A percentile compares a stretch with the other conserved stretches of the same genome.
These are phyloP conservation scores for Beauveria medogensis DNA, from an alignment of 2,329 filamentous ascomycete genomes.

Conservation along the genomic window DNA sequence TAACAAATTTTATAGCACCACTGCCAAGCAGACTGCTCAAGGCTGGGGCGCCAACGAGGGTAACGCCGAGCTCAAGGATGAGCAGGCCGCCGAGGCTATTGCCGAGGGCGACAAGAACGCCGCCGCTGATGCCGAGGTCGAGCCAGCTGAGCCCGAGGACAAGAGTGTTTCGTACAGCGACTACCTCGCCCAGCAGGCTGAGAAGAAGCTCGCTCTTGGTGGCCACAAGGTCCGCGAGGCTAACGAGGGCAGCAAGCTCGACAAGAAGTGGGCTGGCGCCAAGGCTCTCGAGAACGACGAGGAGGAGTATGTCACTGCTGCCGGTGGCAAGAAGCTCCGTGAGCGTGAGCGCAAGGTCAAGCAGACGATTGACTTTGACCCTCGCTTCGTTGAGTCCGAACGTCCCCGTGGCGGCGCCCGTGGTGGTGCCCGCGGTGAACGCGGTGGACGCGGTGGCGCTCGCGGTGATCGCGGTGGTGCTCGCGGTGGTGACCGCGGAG, in stretches of 20 bases:
- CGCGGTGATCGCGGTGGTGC: conserved; percentile 40
- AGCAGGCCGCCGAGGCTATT: conserved; percentile 84
- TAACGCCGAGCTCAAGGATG: conserved; percentile 78
- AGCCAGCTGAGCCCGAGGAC: conserved; percentile 62
- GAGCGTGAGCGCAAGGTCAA: conserved; percentile 90
- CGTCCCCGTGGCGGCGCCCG: conserved; percentile 47
- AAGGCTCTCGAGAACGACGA: conserved; percentile 61
- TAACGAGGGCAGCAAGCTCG: conserved; percentile 81
- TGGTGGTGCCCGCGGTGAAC: conserved; percentile 44
- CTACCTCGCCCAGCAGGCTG: conserved; percentile 65
- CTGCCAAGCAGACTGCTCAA: conserved; percentile 80
- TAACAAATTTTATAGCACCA: conserved; percentile 45
- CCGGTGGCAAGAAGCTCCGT: conserved; percentile 69
- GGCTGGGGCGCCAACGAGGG: conserved; percentile 84
- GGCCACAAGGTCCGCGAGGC: conserved; percentile 66
- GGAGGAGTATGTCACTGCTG: conserved; percentile 68
- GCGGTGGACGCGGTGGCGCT: conserved; percentile 38
- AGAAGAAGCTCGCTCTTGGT: conserved; percentile 69
- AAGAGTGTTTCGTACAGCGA: conserved; percentile 85
- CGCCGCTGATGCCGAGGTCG: conserved; percentile 40
- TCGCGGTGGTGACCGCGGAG: conserved; percentile 30
- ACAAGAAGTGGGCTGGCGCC: conserved; percentile 90
- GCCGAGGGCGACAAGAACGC: conserved; percentile 73
- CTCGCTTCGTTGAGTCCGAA: conserved; percentile 67
- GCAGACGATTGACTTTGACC: conserved; percentile 80